A percentile compares a stretch with the other conserved stretches of the same genome.
phyloP scores from a whole-genome alignment of 306 rosid genomes.

The Medicago lupulina region DNA sequence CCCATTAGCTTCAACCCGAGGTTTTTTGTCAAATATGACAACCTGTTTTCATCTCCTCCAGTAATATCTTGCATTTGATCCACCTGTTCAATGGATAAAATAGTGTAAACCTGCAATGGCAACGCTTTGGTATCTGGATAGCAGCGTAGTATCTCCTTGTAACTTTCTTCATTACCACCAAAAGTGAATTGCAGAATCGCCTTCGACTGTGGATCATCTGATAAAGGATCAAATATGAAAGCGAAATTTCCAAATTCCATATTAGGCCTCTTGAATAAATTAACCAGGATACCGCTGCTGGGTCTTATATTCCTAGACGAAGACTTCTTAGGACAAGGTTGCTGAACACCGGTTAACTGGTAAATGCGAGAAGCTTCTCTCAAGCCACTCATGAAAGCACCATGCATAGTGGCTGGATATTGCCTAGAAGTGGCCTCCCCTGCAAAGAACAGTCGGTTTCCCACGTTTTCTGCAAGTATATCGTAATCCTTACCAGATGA shows the following conservation, averaged over 20 bases:
- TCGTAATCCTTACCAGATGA: constrained; percentile 92
- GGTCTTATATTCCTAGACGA: constrained; percentile 56
- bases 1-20: constrained; percentile 87
- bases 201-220: constrained; percentile 61
- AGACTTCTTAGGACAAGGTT: constrained; percentile 53
- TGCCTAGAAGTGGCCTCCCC: constrained; percentile 96
- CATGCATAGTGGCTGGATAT: constrained; percentile 97
- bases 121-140: constrained; percentile 46
- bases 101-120: constrained; percentile 66
- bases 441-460: constrained; percentile 82
- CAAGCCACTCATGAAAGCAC: constrained; percentile 91
- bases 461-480: constrained; percentile 82
- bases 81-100: constrained; percentile 75
- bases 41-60: constrained; percentile 54
- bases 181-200: constrained; percentile 71
- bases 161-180: constrained; percentile 47
- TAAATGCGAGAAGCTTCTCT: constrained; percentile 87
- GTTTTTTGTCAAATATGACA: constrained; percentile 56
- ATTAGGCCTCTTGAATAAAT: constrained; percentile 75
- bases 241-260: constrained; percentile 64
- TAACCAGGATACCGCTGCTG: constrained; percentile 52
- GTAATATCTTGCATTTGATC: constrained; percentile 50
- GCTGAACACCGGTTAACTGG: constrained; percentile 49
- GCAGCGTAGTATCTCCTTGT: constrained; percentile 42
- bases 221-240: constrained; percentile 60